Base-by-base conservation (phyloP, 331 rosid species). In the Stylosanthes scabra region DNA sequence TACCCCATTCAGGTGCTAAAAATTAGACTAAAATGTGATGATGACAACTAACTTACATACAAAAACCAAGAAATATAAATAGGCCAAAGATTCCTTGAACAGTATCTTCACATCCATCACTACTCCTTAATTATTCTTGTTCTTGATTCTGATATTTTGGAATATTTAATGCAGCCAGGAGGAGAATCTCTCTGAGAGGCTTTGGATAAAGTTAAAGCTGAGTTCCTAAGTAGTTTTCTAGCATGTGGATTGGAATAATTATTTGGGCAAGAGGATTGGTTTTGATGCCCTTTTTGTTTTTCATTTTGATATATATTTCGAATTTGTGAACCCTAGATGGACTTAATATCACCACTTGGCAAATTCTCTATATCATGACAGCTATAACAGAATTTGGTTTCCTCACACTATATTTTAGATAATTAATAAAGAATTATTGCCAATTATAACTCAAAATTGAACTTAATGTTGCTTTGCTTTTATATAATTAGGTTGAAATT, bases 211-310 rank as follows among this genome's bases (percentile, higher is more conserved):
- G 88, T 70, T 68, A 76, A 82, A 79, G 88, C 27, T 70, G 84
- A 84, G 83, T 82, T 84, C 88, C 85, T 76, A 66, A 79, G 83
- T 76, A 78, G 88, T 81, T 78, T 58, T 76, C 39, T 68, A 79
- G 81, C 90, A 83, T 79, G 87, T 79, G 91, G 85, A 79, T 58
- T 61, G 75, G 87, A 76, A 81, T 81, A 77, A 76, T 58, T n/a
- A n/a, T n/a, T 71, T 61, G 58, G 16, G 64, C 75, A 72, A 42
- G 80, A 68, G 80, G 79, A 59, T 77, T 75, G 67, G 74, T 77
- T 65, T 49, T 64, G 77, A 75, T 80, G 12, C 77, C 27, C 15
- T 49, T 13, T 49, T 49, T 49, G 3, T 50, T 37, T 74, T 58
- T 37, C 9, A 29, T 34, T 50, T 6, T n/a, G n/a, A n/a, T n/a